Conservation (phyloP, 495 filamentous ascomycete genomes). For the Annulohypoxylon bovei region DNA sequence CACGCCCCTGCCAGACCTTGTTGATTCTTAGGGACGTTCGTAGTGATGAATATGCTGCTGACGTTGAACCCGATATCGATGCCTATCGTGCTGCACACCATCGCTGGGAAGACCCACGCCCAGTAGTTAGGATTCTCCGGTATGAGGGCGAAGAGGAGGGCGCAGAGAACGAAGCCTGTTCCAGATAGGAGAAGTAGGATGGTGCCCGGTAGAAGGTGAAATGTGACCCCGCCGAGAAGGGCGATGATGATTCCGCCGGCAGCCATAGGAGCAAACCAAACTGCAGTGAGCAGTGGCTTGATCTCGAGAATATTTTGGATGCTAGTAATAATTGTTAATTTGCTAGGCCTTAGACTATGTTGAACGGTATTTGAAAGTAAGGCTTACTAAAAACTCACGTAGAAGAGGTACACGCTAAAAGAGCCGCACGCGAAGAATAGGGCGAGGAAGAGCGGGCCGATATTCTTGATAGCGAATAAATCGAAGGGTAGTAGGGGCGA, state of each 20-base stretch:
- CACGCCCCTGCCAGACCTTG: slow-evolving; percentile 59
- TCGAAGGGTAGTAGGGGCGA: slow-evolving; percentile 35
- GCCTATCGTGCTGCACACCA: slow-evolving; percentile 76
- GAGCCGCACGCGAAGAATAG: slow-evolving; percentile 73
- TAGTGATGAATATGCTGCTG: slow-evolving; percentile 77
- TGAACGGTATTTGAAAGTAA: slow-evolving; percentile 23
- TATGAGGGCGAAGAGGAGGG: slow-evolving; percentile 70
- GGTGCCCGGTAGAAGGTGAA: slow-evolving; percentile 72
- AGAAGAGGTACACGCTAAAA: slow-evolving; percentile 74
- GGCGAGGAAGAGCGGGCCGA: slow-evolving; percentile 68
- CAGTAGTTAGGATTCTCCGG: slow-evolving; percentile 61
- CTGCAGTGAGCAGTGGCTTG: slow-evolving; percentile 70
- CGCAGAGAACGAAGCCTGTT: background rate
- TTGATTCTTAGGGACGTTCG: slow-evolving; percentile 65
- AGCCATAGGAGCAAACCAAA: slow-evolving; percentile 75
- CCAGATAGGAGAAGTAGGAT: slow-evolving; percentile 57
- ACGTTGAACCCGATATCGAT: slow-evolving; percentile 80
- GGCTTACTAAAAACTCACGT: slow-evolving; percentile 73
- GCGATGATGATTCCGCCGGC: slow-evolving; percentile 72
- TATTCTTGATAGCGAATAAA: slow-evolving; percentile 50
- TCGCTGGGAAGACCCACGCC: slow-evolving; percentile 73
- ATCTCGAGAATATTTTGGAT: slow-evolving; percentile 69
- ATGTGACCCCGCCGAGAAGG: slow-evolving; percentile 68
- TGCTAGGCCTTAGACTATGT: background rate
- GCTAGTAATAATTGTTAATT: background rate